A percentile compares a stretch with the other conserved stretches of the same genome.
Evolutionary conservation across 2,329 filamentous ascomycete genomes (phyloP).

Genomic region (Orbilia javanica): DNA sequence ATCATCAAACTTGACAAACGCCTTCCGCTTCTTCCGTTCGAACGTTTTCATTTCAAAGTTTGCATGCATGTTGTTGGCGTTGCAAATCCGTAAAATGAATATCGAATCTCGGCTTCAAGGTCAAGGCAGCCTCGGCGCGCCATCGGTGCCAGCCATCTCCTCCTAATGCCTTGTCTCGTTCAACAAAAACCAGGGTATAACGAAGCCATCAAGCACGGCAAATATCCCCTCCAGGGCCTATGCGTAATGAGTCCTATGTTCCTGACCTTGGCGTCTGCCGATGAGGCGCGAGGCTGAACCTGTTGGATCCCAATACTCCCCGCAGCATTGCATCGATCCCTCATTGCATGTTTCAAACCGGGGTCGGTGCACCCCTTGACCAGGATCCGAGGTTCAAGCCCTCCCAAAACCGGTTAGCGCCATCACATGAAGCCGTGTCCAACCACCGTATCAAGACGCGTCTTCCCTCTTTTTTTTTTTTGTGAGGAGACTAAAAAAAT

Average conservation of each 20-base stretch:
- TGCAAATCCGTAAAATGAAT: too few species aligned
- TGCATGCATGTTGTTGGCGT: too few species aligned
- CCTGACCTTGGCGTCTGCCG: neutral
- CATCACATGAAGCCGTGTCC: slow-evolving; percentile 28
- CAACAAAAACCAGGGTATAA: too few species aligned
- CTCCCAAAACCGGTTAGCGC: neutral
- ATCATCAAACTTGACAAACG: too few species aligned
- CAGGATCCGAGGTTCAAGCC: neutral
- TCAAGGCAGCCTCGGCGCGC: too few species aligned
- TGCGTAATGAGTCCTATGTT: neutral
- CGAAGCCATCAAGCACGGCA: too few species aligned
- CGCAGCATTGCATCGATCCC: neutral
- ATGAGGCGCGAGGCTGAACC: neutral
- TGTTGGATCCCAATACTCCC: neutral
- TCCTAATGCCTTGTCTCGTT: too few species aligned
- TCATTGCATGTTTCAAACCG: slow-evolving; percentile 3
- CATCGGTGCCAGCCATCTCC: too few species aligned
- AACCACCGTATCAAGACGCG: neutral
- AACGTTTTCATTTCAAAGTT: too few species aligned
- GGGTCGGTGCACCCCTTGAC: neutral
- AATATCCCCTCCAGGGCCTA: too few species aligned
- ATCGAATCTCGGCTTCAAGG: too few species aligned
- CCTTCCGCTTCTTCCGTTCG: too few species aligned
- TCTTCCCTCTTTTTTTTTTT: neutral
- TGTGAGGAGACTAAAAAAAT: neutral